Evolutionary conservation across 2,329 filamentous ascomycete genomes (phyloP).

Genomic region (Neonectria magnoliae): DNA sequence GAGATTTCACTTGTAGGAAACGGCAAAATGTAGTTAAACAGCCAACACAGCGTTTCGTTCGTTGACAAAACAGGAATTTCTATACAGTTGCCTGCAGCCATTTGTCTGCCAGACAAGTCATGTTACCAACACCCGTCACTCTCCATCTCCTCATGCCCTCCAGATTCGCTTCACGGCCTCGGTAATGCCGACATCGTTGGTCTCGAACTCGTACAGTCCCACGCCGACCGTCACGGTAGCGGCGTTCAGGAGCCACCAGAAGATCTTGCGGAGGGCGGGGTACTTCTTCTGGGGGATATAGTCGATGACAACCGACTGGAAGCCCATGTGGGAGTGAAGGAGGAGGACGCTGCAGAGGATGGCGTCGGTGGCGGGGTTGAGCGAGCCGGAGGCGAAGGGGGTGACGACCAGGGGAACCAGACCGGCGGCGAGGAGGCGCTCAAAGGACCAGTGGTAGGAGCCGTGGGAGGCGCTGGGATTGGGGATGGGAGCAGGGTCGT

Average conservation of each 20-base stretch:
- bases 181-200: slow-evolving; percentile 94
- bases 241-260: slow-evolving; percentile 81
- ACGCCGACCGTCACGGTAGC: slow-evolving; percentile 84
- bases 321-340: slow-evolving; percentile 94
- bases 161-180: slow-evolving; percentile 90
- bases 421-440: slow-evolving; percentile 82
- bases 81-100: slow-evolving; percentile 43
- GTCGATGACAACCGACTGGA: slow-evolving; percentile 90
- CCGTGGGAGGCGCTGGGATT: slow-evolving; percentile 80
- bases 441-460: slow-evolving; percentile 98
- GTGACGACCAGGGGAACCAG: slow-evolving; percentile 88
- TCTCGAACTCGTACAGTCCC: slow-evolving; percentile 98
- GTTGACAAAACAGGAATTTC: slow-evolving; percentile 30
- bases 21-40: background rate
- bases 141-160: slow-evolving; percentile 70
- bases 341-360: slow-evolving; percentile 84
- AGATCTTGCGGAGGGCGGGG: slow-evolving; percentile 72
- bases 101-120: slow-evolving; percentile 36
- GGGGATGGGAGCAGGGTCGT: slow-evolving; percentile 84
- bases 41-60: slow-evolving; percentile 11
- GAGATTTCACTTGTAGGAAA: background rate
- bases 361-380: slow-evolving; percentile 90
- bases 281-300: slow-evolving; percentile 82
- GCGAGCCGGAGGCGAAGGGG: slow-evolving; percentile 89
- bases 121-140: slow-evolving; percentile 28